phyloP scores from a whole-genome alignment of 2,329 filamentous ascomycete species.

The Exophiala sp. region DNA sequence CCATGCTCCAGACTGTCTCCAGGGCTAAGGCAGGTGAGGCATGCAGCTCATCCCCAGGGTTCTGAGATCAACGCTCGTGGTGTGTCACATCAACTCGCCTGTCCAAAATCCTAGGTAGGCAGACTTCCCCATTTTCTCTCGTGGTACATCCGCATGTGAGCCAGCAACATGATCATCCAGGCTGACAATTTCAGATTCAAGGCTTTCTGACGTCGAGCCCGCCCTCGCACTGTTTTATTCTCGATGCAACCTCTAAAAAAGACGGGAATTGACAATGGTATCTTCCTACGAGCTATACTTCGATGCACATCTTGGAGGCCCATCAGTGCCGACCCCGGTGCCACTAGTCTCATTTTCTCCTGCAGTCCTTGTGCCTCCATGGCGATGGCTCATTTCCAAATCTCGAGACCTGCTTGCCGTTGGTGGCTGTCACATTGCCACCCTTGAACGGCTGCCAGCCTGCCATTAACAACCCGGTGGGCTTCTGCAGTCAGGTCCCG shows the following conservation, averaged over 20 bases:
- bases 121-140: not conserved
- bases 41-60: slow-evolving; percentile 18
- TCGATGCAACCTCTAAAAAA: too few relatives aligned
- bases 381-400: slow-evolving; percentile 10
- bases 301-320: too few relatives aligned
- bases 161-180: too few relatives aligned
- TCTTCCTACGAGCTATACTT: too few relatives aligned
- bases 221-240: too few relatives aligned
- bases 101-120: not conserved
- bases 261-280: too few relatives aligned
- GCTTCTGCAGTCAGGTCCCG: not conserved
- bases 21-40: not conserved
- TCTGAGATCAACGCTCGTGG: slow-evolving; percentile 17
- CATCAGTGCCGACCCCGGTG: slow-evolving; percentile 4
- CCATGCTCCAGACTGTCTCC: not conserved
- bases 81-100: not conserved
- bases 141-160: not conserved
- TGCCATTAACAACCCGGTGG: not conserved
- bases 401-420: slow-evolving; percentile 5
- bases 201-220: too few relatives aligned
- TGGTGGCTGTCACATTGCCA: slow-evolving; percentile 2
- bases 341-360: slow-evolving; percentile 1
- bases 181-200: not conserved
- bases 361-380: slow-evolving; percentile 5
- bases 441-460: not conserved